Base-by-base conservation (phyloP, 1,284 basidiomycete species). In the Chiua sp. region DNA sequence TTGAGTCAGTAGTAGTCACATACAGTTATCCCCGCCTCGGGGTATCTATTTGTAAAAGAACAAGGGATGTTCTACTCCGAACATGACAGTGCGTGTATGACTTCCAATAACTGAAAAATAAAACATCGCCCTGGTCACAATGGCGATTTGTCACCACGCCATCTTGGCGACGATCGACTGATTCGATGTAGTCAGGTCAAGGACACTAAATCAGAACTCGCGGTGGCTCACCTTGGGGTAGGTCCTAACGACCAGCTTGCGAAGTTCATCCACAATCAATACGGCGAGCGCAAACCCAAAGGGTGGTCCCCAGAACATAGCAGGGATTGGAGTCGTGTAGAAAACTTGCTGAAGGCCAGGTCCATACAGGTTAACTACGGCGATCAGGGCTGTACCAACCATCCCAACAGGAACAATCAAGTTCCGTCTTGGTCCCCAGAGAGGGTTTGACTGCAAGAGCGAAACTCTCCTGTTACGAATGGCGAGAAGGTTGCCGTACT, bases 221-320 rank as follows among this genome's bases (percentile, higher is more conserved):
- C 28, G n/a, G 1, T 32, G n/a, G 6, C 71, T 63, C 39, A 78
- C 79, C 55, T 76, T 75, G 5, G 79, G 79, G 50, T 79, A 77
- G 6, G 73, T 73, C 57, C 79, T 68, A 30, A 80, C 79, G 16
- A 80, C 60, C 52, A 79, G 56, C 63, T 80, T 80, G 42, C 79
- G 68, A 10, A 73, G 53, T 59, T 80, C 79, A 54, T 81, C 79
- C 28, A 79, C 58, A 11, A 66, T 69, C 59, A 80, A 59, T 16
- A 81, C 69, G 1, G 64, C 77, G 7, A 74, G 51, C 3, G 76
- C 79, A 44, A 80, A 80, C 2, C 65, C 69, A 56, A 80, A 80
- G 7, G 79, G 79, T 26, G 79, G 68, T 37, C 77, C 78, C 79
- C 79, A 80, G 69, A 78, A 80, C 75, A 75, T 79, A 2, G 69